Percentiles rank a stretch among this genome's conserved stretches.
phyloP scores from a whole-genome alignment of 2,329 filamentous ascomycete species.

The Colletotrichum melonis region DNA sequence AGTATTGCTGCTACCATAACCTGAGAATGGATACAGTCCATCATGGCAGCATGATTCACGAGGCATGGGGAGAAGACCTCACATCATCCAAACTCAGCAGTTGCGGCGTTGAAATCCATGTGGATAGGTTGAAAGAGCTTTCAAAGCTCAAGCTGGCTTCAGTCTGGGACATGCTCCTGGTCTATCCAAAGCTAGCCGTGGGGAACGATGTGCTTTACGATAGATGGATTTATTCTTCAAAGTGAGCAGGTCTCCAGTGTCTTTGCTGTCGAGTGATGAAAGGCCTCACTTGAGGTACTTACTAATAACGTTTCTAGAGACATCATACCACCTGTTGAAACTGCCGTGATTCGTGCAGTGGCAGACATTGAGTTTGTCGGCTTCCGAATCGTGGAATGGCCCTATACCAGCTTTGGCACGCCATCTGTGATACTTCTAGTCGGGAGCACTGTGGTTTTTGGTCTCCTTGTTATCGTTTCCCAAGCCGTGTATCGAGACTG shows the following conservation, averaged over 20 bases:
- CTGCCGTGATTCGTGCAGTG: not conserved
- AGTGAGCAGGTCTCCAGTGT: not conserved
- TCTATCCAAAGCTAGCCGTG: not conserved
- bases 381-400: not conserved
- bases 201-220: not conserved
- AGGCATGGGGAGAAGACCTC: not conserved
- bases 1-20: not conserved
- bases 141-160: not conserved
- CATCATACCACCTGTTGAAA: not conserved
- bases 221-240: not conserved
- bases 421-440: rapidly evolving
- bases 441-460: not conserved
- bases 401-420: not conserved
- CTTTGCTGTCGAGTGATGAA: not conserved
- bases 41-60: not conserved
- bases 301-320: not conserved
- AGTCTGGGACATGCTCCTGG: not conserved
- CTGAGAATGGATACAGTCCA: rapidly evolving
- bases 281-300: not conserved
- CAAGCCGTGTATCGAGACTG: not conserved
- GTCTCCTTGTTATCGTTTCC: not conserved
- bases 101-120: not conserved
- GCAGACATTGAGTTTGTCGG: not conserved
- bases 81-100: not conserved
- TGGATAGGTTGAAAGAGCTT: not conserved